Percentiles rank a stretch among this genome's conserved stretches.
Conservation (phyloP, 1,284 basidiomycete genomes). For the Athelia sp. region DNA sequence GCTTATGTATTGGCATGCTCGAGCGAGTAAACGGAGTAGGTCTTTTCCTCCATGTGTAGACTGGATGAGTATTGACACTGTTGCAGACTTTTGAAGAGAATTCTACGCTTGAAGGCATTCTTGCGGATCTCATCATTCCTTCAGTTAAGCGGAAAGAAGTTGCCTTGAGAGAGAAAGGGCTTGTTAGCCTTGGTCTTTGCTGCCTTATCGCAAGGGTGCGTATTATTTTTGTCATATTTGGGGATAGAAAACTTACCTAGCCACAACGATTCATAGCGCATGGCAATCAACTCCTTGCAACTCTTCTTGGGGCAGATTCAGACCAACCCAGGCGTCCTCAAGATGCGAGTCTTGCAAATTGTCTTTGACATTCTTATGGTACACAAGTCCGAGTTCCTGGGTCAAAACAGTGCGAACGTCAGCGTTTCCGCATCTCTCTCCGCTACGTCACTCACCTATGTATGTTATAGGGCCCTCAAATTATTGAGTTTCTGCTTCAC, state of each 20-base stretch:
- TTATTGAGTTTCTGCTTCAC: slow-evolving; percentile 74
- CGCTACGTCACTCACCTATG: not conserved
- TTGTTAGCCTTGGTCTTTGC: slow-evolving; percentile 84
- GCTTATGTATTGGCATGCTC: slow-evolving; percentile 86
- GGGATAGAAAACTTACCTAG: not conserved
- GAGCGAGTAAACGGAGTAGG: slow-evolving; percentile 87
- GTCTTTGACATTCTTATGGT: slow-evolving; percentile 91
- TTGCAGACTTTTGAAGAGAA: slow-evolving; percentile 86
- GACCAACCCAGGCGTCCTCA: slow-evolving; percentile 72
- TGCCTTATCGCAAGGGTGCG: slow-evolving; percentile 81
- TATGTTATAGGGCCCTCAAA: slow-evolving; percentile 52
- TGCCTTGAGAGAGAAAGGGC: slow-evolving; percentile 79
- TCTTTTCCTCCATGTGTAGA: slow-evolving; percentile 8
- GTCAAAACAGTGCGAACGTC: slow-evolving; percentile 48
- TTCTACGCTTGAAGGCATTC: slow-evolving; percentile 86
- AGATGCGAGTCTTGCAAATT: slow-evolving; percentile 79
- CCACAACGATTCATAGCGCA: slow-evolving; percentile 46
- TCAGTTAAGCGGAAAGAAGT: slow-evolving; percentile 86
- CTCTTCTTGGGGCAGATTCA: slow-evolving; percentile 87
- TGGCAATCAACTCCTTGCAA: slow-evolving; percentile 89
- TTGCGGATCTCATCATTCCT: slow-evolving; percentile 88
- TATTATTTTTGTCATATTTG: not conserved
- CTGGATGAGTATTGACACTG: slow-evolving; percentile 4
- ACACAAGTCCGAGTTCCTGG: slow-evolving; percentile 78
- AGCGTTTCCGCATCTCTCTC: slow-evolving; percentile 14